A percentile compares a stretch with the other conserved stretches of the same genome.
Conservation (phyloP, 2,329 filamentous ascomycete genomes). For the Aspergillus uvarum region DNA sequence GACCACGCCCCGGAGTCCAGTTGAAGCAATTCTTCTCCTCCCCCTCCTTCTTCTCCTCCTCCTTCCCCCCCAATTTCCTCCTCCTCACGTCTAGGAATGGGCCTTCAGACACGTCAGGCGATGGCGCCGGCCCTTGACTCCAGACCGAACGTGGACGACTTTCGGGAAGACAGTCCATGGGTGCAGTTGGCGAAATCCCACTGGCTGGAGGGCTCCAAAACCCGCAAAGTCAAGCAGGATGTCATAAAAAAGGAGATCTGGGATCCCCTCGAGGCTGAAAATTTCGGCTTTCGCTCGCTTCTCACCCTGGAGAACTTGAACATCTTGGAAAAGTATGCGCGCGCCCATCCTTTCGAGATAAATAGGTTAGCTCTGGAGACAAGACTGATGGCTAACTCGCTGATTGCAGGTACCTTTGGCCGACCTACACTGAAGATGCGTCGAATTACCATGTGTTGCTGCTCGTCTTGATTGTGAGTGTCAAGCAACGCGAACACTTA, state of each 20-base stretch:
- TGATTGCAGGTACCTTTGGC: constrained; percentile 79
- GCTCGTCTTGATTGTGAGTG: constrained; percentile 79
- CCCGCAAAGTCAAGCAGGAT: constrained; percentile 74
- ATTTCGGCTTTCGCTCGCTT: constrained; percentile 74
- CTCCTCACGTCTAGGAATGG: constrained; percentile 32
- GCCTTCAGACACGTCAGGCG: constrained; percentile 45
- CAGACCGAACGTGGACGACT: constrained; percentile 44
- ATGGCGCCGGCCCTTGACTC: constrained; percentile 59
- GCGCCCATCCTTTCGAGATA: constrained; percentile 14
- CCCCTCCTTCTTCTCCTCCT: constrained; percentile 11
- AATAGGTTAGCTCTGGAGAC: not conserved
- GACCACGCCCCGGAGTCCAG: constrained; percentile 56
- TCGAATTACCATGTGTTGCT: constrained; percentile 91
- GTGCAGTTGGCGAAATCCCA: constrained; percentile 74
- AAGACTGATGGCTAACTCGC: constrained; percentile 20
- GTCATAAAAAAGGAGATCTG: constrained; percentile 85
- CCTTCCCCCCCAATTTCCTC: constrained; percentile 9
- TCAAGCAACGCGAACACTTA: constrained; percentile 83
- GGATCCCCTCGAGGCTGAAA: constrained; percentile 79
- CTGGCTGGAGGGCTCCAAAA: constrained; percentile 73
- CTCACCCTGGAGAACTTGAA: constrained; percentile 86
- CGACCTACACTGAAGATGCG: constrained; percentile 80
- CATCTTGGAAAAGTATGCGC: constrained; percentile 71
- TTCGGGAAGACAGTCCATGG: constrained; percentile 49
- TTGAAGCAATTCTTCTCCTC: constrained; percentile 46